Evolutionary conservation across 345 rosid genomes (phyloP).

Genomic region (Mangifera indica): DNA sequence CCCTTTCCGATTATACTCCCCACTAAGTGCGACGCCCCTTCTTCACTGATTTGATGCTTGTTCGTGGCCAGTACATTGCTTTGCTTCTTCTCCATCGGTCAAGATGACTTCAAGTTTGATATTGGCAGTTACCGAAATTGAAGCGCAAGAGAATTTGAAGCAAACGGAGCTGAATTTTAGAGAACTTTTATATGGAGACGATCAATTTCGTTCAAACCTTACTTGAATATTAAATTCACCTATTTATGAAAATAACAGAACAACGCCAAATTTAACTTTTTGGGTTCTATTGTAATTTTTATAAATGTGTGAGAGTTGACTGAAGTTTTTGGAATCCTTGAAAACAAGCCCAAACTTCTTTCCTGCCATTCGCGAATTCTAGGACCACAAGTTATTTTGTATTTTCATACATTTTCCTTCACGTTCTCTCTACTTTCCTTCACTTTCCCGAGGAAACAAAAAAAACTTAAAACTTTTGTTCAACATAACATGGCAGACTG

Average conservation of each 20-base stretch:
- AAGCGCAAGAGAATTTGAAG: too few relatives aligned
- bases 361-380: background rate
- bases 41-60: conserved; percentile 28
- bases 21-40: conserved; percentile 37
- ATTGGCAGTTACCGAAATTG: background rate
- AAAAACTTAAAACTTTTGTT: background rate
- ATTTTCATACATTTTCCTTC: background rate
- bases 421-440: background rate
- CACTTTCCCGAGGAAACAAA: conserved; percentile 7
- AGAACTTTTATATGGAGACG: too few relatives aligned
- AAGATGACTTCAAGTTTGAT: background rate
- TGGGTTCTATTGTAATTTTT: too few relatives aligned
- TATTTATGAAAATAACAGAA: too few relatives aligned
- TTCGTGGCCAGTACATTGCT: conserved; percentile 21
- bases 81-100: conserved; percentile 26
- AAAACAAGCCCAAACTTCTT: background rate
- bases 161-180: too few relatives aligned
- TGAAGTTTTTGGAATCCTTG: too few relatives aligned
- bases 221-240: too few relatives aligned
- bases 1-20: conserved; percentile 81
- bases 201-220: too few relatives aligned
- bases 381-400: too few relatives aligned
- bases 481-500: conserved; percentile 54
- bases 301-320: too few relatives aligned
- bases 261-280: too few relatives aligned